Base-by-base conservation (phyloP, 768 basidiomycete genomes). In the Epithele typhae region DNA sequence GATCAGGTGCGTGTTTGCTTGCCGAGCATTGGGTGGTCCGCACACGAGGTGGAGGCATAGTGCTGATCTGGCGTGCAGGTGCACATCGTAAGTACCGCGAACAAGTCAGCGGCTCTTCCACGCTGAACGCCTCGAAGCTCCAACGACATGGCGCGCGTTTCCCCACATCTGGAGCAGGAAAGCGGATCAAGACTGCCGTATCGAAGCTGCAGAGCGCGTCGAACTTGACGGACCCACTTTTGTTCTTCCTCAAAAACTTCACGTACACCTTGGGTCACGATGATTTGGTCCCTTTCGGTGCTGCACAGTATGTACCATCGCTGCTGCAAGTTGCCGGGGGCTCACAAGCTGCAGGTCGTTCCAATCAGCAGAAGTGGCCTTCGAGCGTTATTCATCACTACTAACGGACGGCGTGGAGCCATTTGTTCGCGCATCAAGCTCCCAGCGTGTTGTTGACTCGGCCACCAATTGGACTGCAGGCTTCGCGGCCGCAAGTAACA, bases 61-160 rank as follows among this genome's bases (percentile, higher is more conserved):
- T n/a, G n/a, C n/a, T n/a, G n/a, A n/a, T n/a, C n/a, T n/a, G n/a
- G n/a, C n/a, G 10, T 23, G 10, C 46, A 84, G 80, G 79, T 76
- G 18, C 78, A 83, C 49, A 72, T 82, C 39, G 81, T 82, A 59
- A 49, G 79, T 47, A 34, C n/a, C n/a, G n/a, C n/a, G n/a, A n/a
- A n/a, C 17, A 17, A 33, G 37, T 24, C 30, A 32, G 8, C 23
- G 21, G 43, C 48, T 1, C 35, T 34, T 1, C n/a, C n/a, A n/a
- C n/a, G n/a, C 25, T 17, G 19, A 25, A 40, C 35, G 27, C 46
- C 7, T 48, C 14, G 14, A 25, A 91, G 87, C 67, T 92, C 10
- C 84, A 91, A 65, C 74, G 90, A 7, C 90, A 93, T 56, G 89
- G 88, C 3, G 79, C 87, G 0, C 78, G 90, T 25, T 91, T 73